Evolutionary conservation across 2,329 filamentous ascomycete genomes (phyloP).

Genomic region (Exophiala aquamarina): DNA sequence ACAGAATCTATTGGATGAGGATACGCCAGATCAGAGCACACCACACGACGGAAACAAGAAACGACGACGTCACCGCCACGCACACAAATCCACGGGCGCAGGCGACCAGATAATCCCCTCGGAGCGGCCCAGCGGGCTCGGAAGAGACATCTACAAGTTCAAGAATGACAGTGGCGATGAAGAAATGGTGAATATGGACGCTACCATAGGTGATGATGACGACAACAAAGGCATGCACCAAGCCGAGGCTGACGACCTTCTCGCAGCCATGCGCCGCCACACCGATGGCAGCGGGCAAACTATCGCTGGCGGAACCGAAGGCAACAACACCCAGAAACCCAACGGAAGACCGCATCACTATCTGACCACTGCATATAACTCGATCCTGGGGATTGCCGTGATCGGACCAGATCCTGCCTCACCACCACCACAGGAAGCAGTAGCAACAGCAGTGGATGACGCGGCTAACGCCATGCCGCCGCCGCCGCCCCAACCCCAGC

Average conservation of each 20-base stretch:
- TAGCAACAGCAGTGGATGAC: constrained; percentile 32
- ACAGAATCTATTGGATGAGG: constrained; percentile 22
- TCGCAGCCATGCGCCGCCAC: constrained; percentile 31
- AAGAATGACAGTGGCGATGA: constrained; percentile 25
- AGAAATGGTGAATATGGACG: constrained; percentile 39
- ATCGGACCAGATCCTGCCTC: constrained; percentile 37
- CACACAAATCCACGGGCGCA: constrained; percentile 33
- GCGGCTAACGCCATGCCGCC: too few species aligned
- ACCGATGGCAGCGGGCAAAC: constrained; percentile 1
- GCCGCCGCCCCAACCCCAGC: constrained; percentile 1
- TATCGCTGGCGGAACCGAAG: constrained; percentile 21
- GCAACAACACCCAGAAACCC: constrained; percentile 29
- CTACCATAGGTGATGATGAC: constrained; percentile 39
- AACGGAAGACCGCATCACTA: constrained; percentile 51
- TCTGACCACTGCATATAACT: constrained; percentile 89
- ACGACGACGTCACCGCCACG: not conserved
- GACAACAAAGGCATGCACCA: constrained; percentile 42
- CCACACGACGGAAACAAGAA: not conserved
- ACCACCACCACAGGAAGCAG: constrained; percentile 45
- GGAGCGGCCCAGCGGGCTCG: constrained; percentile 10
- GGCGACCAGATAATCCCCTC: constrained; percentile 17
- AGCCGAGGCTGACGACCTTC: constrained; percentile 38
- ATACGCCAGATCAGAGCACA: not conserved
- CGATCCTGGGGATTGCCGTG: constrained; percentile 76
- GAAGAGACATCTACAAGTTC: constrained; percentile 11